Conservation (phyloP, 192 early-diverging fungal genomes). For the Paraglomus occultum region DNA sequence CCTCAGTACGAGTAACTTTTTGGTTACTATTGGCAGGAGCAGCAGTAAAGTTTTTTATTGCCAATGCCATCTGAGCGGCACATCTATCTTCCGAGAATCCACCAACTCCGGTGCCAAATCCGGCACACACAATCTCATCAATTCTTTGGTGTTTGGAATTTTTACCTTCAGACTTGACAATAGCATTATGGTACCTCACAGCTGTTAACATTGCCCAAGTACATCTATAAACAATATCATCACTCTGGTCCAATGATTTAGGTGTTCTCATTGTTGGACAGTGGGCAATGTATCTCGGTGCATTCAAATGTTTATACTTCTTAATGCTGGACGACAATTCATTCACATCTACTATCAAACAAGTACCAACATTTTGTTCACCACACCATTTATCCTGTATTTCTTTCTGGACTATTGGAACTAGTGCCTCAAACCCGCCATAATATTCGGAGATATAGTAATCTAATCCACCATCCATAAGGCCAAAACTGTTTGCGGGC, state of each 20-base stretch:
- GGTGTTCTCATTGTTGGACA: conserved; percentile 30
- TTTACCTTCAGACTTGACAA: background rate
- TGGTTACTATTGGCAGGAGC: conserved; percentile 11
- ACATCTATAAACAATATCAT: conserved; percentile 32
- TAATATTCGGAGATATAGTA: conserved; percentile 29
- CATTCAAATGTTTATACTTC: background rate
- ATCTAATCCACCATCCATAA: conserved; percentile 32
- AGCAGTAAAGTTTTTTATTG: conserved; percentile 26
- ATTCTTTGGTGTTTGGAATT: conserved; percentile 18
- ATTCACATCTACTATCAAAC: conserved; percentile 25
- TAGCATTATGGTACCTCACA: conserved; percentile 22
- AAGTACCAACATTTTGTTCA: conserved; percentile 34
- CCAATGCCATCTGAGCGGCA: conserved; percentile 32
- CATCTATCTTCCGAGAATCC: conserved; percentile 9
- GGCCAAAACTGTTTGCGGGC: conserved; percentile 30
- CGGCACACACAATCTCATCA: conserved; percentile 22
- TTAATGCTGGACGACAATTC: conserved; percentile 7
- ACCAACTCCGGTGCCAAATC: conserved; percentile 32
- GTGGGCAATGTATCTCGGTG: conserved; percentile 27
- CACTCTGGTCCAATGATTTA: conserved; percentile 8
- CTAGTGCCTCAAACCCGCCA: conserved; percentile 17
- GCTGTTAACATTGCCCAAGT: conserved; percentile 29
- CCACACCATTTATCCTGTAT: conserved; percentile 29
- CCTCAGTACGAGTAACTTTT: too few relatives aligned
- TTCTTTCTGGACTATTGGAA: conserved; percentile 26